Evolutionary conservation across 768 basidiomycete genomes (phyloP), one percentile per base, ranked within the genome.

Genomic region (Hemileccinum rubropunctum): DNA sequence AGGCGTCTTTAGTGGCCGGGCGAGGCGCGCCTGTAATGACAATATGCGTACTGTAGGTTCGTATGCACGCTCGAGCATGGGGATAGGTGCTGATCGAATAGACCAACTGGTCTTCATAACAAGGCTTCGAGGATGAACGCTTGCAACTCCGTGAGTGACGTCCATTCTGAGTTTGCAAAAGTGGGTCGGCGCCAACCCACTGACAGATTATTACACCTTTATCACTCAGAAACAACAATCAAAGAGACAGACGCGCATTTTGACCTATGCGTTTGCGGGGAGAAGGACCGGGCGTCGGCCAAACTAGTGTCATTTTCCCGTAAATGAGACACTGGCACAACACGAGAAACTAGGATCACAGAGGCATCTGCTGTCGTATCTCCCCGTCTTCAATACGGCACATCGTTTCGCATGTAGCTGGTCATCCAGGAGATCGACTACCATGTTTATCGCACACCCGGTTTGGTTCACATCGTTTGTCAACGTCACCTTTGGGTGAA

Each of bases 381-480:
- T n/a, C n/a, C n/a, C n/a, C n/a, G 4, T 13, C 17, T 38, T 15
- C 20, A 21, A 11, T 20, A 4, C 15, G 17, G 76, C 77, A 50
- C 76, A 81, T 50, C 68, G 55, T 37, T 64, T 66, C 0, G 54
- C 52, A 42, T 67, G 65, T 10, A 51, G 40, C 36, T 55, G 53
- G 23, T 64, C 54, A 14, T 62, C 21, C 48, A 65, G 47, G 12
- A 67, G 45, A 37, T 68, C 57, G 5, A 46, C 27, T 10, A 63
- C 45, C 14, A 63, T 40, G 15, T 59, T 58, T 12, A 44, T 58
- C 4, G 61, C 64, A 17, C 73, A 72, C 13, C 57, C 58, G 45
- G 72, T 73, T n/a, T 82, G 68, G 7, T 78, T 70, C 0, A 71
- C 73, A 4, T 71, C 71, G 46, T 83, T 82, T 0, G 66, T 66